Evolutionary conservation across 2,329 filamentous ascomycete species (phyloP).

Genomic region (Talaromyces islandicus): DNA sequence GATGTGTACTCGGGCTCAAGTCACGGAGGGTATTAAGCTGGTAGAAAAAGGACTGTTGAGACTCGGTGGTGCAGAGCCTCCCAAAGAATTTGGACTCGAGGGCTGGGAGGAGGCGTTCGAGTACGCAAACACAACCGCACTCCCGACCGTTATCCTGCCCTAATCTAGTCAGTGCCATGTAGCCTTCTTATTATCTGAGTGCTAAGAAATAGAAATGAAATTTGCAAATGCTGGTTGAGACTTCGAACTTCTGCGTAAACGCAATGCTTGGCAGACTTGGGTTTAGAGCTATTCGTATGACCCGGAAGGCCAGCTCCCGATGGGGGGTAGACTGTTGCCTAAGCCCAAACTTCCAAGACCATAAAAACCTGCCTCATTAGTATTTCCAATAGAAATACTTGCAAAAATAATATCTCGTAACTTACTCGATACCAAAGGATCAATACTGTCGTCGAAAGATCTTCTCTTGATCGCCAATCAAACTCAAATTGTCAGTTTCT

Average conservation of each 20-base stretch:
- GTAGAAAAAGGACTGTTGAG: constrained; percentile 4
- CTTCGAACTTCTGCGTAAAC: background rate
- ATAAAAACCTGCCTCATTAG: background rate
- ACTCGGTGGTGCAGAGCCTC: background rate
- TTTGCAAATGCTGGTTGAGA: background rate
- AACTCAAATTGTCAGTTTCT: background rate
- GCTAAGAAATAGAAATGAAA: background rate
- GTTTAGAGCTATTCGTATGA: background rate
- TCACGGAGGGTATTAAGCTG: background rate
- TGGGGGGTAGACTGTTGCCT: background rate
- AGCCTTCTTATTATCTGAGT: background rate
- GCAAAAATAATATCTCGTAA: background rate
- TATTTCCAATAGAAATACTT: background rate
- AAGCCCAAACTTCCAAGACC: background rate
- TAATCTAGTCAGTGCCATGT: background rate
- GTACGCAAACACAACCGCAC: background rate
- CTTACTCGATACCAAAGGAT: background rate
- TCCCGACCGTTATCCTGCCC: background rate
- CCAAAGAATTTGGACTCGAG: background rate
- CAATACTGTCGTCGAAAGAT: background rate
- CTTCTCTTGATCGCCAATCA: background rate
- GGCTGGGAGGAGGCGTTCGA: background rate
- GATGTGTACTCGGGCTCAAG: constrained; percentile 8
- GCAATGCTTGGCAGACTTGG: background rate
- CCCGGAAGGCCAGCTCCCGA: background rate